A percentile compares a stretch with the other conserved stretches of the same genome.
Evolutionary conservation across 176 grass and related monocot species (phyloP).

Genomic region (Bromus sterilis): DNA sequence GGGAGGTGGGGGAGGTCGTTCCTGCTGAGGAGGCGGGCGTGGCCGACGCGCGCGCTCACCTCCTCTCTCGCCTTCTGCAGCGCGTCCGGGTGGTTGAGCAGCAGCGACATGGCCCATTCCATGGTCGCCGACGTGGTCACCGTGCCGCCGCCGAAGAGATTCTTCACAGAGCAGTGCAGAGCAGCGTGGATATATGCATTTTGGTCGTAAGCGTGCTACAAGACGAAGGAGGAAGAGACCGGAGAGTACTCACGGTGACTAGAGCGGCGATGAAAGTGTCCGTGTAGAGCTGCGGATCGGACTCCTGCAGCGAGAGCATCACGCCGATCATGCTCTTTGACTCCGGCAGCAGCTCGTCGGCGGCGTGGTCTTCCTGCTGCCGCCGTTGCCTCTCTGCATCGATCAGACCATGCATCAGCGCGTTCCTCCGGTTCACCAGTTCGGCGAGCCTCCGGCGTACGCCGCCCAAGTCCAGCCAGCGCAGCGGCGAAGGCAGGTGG

Average conservation of each 20-base stretch:
- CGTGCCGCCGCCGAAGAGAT: conserved; percentile 13
- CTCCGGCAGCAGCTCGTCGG: background rate
- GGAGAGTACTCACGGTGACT: conserved; percentile 21
- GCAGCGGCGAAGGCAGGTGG: conserved; percentile 24
- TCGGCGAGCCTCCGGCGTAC: conserved; percentile 6
- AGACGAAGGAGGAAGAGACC: background rate
- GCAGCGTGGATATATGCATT: background rate
- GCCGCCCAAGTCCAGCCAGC: conserved; percentile 26
- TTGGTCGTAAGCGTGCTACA: background rate
- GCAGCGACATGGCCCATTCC: conserved; percentile 57
- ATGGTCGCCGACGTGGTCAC: conserved; percentile 27
- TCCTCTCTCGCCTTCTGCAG: conserved; percentile 21
- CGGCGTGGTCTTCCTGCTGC: background rate
- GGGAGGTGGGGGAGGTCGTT: conserved; percentile 26
- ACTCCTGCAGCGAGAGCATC: conserved; percentile 35
- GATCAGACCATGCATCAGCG: conserved; percentile 29
- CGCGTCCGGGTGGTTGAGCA: conserved; percentile 44
- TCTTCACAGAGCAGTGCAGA: conserved; percentile 15
- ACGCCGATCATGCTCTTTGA: conserved; percentile 38
- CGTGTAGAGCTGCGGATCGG: conserved; percentile 43
- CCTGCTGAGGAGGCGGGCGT: conserved; percentile 2
- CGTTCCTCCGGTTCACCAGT: conserved; percentile 15
- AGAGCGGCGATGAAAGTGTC: conserved; percentile 38
- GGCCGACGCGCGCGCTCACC: conserved; percentile 10
- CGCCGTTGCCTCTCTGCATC: conserved; percentile 7